Percentiles rank a stretch among this genome's conserved stretches.
phyloP scores from a whole-genome alignment of 768 basidiomycete species.

The Leccinum arenicola region DNA sequence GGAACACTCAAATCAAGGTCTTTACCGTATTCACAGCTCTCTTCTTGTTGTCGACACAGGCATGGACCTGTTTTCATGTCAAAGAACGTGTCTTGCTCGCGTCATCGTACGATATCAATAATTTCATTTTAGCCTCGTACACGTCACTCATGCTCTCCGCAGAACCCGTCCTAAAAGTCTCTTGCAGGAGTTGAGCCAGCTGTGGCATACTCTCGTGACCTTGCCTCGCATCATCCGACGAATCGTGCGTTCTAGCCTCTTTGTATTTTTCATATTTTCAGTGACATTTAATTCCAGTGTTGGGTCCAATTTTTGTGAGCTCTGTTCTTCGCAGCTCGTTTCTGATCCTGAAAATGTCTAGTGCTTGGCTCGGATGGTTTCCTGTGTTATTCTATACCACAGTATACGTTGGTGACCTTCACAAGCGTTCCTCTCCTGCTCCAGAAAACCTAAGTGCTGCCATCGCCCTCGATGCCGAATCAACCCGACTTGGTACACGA shows the following conservation, averaged over 20 bases:
- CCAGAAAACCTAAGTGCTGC: conserved; percentile 31
- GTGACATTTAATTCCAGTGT: conserved; percentile 44
- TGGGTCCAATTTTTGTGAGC: conserved; percentile 79
- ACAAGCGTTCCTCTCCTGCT: conserved; percentile 50
- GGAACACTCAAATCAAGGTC: conserved; percentile 76
- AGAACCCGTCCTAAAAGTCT: conserved; percentile 30
- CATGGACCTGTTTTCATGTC: conserved; percentile 55
- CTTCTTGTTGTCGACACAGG: conserved; percentile 64
- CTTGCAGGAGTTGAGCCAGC: conserved; percentile 49
- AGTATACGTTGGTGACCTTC: conserved; percentile 83
- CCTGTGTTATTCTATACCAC: conserved; percentile 88
- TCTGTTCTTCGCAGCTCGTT: neutral
- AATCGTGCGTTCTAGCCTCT: conserved; percentile 54
- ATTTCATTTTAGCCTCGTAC: neutral
- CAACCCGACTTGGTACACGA: conserved; percentile 79
- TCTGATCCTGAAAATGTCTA: conserved; percentile 27
- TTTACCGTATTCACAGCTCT: conserved; percentile 72
- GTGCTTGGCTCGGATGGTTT: conserved; percentile 90
- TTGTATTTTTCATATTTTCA: conserved; percentile 1
- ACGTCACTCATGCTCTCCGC: conserved; percentile 4
- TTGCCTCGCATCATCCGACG: conserved; percentile 75
- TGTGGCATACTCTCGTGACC: conserved; percentile 68
- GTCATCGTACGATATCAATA: conserved; percentile 24
- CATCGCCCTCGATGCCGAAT: conserved; percentile 53
- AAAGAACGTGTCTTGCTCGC: conserved; percentile 73